These are phyloP conservation scores for Fusarium bactridioides DNA, from an alignment of 2,329 filamentous ascomycete genomes.

Conservation along the genomic window DNA sequence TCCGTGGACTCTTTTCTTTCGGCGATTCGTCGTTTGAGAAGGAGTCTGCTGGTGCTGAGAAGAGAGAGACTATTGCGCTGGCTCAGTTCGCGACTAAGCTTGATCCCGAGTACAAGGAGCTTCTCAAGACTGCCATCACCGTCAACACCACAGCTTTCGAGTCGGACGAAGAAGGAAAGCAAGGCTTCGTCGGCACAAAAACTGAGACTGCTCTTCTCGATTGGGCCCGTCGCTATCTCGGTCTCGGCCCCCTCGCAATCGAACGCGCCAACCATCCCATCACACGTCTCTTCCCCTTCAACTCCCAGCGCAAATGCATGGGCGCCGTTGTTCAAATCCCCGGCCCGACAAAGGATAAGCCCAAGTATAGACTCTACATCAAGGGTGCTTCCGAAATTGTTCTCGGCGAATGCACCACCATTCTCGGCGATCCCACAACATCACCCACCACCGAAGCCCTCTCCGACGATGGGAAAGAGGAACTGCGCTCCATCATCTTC, in stretches of 20 bases:
- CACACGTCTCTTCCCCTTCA: slow-evolving; percentile 61
- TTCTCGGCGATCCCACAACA: slow-evolving; percentile 62
- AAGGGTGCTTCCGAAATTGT: slow-evolving; percentile 67
- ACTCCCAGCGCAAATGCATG: slow-evolving; percentile 64
- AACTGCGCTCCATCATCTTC: slow-evolving; percentile 61
- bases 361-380: slow-evolving; percentile 57
- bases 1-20: slow-evolving; percentile 44
- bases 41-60: slow-evolving; percentile 25
- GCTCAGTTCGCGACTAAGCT: slow-evolving; percentile 17
- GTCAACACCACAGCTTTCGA: slow-evolving; percentile 68
- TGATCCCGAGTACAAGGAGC: slow-evolving; percentile 20
- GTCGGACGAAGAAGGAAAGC: slow-evolving; percentile 53
- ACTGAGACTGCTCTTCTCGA: slow-evolving; percentile 63
- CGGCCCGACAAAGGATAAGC: slow-evolving; percentile 37
- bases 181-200: slow-evolving; percentile 61
- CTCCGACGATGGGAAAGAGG: slow-evolving; percentile 57
- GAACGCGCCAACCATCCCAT: slow-evolving; percentile 56
- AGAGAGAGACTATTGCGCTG: slow-evolving; percentile 3
- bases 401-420: slow-evolving; percentile 55
- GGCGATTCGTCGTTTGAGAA: slow-evolving; percentile 52
- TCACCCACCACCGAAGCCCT: slow-evolving; percentile 7
- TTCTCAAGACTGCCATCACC: slow-evolving; percentile 46
- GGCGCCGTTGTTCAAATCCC: slow-evolving; percentile 60
- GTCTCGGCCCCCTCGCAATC: slow-evolving; percentile 55
- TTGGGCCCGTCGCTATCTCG: slow-evolving; percentile 58